Conservation (phyloP, 2,329 filamentous ascomycete species). For the Aureobasidium sp. region DNA sequence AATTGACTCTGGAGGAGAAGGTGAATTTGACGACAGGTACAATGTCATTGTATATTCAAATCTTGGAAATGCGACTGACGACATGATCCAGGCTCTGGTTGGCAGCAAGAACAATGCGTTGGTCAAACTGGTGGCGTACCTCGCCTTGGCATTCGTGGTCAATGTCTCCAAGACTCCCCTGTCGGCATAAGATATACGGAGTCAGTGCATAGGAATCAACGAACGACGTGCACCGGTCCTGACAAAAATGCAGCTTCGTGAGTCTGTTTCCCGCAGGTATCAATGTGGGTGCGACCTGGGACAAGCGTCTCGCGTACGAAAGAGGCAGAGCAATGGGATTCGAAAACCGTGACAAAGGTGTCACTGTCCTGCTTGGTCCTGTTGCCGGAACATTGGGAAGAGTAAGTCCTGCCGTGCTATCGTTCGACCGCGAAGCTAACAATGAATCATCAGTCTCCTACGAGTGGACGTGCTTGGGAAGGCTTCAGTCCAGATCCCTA, state of each 20-base stretch:
- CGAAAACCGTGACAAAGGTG: slow-evolving; percentile 28
- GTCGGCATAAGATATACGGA: slow-evolving; percentile 35
- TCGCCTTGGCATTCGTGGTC: slow-evolving; percentile 30
- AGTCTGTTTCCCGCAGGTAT: slow-evolving; percentile 31
- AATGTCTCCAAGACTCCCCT: slow-evolving; percentile 34
- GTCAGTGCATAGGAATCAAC: neutral
- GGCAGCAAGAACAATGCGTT: slow-evolving; percentile 25
- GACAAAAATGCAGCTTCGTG: slow-evolving; percentile 54
- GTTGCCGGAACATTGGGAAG: slow-evolving; percentile 39
- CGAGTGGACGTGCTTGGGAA: slow-evolving; percentile 40
- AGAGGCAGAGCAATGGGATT: slow-evolving; percentile 29
- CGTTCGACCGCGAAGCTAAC: neutral
- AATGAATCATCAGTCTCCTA: slow-evolving; percentile 20
- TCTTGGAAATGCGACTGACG: neutral
- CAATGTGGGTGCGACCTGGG: slow-evolving; percentile 31
- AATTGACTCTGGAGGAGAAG: slow-evolving; percentile 32
- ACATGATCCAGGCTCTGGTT: slow-evolving; percentile 18
- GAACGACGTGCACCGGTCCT: neutral
- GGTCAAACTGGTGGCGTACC: slow-evolving; percentile 32
- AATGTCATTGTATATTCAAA: neutral
- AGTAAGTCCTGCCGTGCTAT: slow-evolving; percentile 34
- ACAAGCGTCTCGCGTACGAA: slow-evolving; percentile 38
- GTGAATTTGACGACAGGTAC: slow-evolving; percentile 28
- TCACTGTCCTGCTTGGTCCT: slow-evolving; percentile 37
- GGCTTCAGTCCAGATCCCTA: slow-evolving; percentile 35